phyloP scores from a whole-genome alignment of 768 basidiomycete species.

The Leucocoprinus leucothites region DNA sequence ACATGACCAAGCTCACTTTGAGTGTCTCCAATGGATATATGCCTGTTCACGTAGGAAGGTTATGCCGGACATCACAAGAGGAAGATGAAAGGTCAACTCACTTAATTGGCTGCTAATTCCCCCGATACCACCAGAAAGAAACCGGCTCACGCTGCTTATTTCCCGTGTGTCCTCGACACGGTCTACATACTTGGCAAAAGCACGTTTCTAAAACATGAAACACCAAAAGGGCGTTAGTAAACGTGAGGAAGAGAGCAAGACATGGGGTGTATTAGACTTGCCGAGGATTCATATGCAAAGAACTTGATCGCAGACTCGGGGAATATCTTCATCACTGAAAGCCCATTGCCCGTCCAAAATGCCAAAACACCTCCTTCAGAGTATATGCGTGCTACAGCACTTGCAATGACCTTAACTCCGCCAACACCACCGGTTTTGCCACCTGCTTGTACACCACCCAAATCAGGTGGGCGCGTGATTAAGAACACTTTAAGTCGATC shows the following conservation, averaged over 20 bases:
- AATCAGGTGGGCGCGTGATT: constrained; percentile 82
- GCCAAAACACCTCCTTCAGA: constrained; percentile 83
- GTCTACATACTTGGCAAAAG: constrained; percentile 91
- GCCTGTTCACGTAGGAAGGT: constrained; percentile 41
- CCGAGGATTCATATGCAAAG: constrained; percentile 90
- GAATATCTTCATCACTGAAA: constrained; percentile 94
- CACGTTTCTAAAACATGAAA: constrained; percentile 67
- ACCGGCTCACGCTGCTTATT: constrained; percentile 89
- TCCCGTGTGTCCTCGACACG: constrained; percentile 84
- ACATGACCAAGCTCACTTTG: constrained; percentile 50
- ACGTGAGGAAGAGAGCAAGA: constrained; percentile 7
- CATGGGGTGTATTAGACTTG: constrained; percentile 37
- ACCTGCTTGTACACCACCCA: constrained; percentile 49
- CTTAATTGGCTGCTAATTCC: constrained; percentile 92
- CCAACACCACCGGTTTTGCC: constrained; percentile 38
- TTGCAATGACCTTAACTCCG: constrained; percentile 61
- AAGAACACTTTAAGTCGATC: constrained; percentile 96
- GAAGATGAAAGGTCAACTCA: constrained; percentile 33
- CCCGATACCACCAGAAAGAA: constrained; percentile 93
- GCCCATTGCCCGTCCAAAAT: constrained; percentile 97
- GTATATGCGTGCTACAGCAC: constrained; percentile 81
- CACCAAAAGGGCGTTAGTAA: too few relatives aligned
- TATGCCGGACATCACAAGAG: constrained; percentile 13
- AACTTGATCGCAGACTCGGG: constrained; percentile 99
- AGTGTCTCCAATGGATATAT: constrained; percentile 97